These are phyloP conservation scores for Colletotrichum salicis DNA, from an alignment of 2,329 filamentous ascomycete species.

Conservation along the genomic window DNA sequence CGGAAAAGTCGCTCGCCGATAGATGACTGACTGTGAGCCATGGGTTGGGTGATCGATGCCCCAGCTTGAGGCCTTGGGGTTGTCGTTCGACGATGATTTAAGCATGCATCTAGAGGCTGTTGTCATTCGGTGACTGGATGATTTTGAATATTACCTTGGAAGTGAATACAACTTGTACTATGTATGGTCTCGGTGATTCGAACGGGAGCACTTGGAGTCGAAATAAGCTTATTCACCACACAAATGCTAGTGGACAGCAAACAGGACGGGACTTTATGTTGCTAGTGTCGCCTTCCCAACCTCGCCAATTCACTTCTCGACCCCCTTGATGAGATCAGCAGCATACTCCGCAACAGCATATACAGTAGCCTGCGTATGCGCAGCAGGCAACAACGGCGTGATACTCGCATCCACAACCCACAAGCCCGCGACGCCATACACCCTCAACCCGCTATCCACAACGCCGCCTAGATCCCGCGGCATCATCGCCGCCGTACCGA, in stretches of 20 bases:
- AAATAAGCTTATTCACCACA: background rate
- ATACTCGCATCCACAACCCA: conserved; percentile 50
- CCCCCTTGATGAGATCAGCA: conserved; percentile 42
- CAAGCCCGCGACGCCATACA: conserved; percentile 47
- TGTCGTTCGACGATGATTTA: background rate
- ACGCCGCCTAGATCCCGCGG: conserved; percentile 47
- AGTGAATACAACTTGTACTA: background rate
- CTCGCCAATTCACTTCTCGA: background rate
- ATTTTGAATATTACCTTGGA: too few species aligned
- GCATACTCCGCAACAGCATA: conserved; percentile 46
- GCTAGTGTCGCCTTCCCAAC: background rate
- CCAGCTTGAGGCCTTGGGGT: background rate
- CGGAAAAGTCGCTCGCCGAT: too few species aligned
- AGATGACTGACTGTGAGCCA: too few species aligned
- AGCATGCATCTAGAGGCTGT: too few species aligned
- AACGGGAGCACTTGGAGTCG: background rate
- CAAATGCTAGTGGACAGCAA: too few species aligned
- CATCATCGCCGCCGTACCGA: conserved; percentile 47
- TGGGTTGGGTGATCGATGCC: background rate
- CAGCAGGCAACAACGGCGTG: conserved; percentile 46
- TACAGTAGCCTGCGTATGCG: conserved; percentile 44
- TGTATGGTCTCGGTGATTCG: background rate
- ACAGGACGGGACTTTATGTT: background rate
- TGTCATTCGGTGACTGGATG: too few species aligned
- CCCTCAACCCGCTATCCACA: conserved; percentile 45